phyloP scores from a whole-genome alignment of 208 protist species.

The Trypanosoma rangeli region DNA sequence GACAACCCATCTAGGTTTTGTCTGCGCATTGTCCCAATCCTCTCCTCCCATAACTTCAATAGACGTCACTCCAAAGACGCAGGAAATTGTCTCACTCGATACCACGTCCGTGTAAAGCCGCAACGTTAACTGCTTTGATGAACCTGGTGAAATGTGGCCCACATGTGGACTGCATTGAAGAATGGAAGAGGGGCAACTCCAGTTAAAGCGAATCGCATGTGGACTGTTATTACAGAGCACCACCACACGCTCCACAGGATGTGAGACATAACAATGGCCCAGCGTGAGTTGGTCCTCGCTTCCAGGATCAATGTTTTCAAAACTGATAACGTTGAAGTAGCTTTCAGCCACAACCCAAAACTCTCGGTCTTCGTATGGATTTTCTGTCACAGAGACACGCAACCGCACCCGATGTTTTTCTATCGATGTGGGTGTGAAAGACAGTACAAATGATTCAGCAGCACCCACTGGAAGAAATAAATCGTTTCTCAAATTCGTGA shows the following conservation, averaged over 20 bases:
- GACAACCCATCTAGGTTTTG: constrained; percentile 64
- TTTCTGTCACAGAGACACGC: constrained; percentile 81
- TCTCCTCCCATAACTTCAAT: constrained; percentile 30
- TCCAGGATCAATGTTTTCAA: constrained; percentile 88
- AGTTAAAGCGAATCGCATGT: constrained; percentile 79
- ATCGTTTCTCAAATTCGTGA: constrained; percentile 50
- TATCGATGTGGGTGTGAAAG: constrained; percentile 57
- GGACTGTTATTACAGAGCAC: constrained; percentile 82
- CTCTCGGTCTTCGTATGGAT: constrained; percentile 93
- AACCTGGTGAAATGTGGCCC: constrained; percentile 63
- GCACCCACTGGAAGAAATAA: constrained; percentile 57
- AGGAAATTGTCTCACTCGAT: constrained; percentile 27
- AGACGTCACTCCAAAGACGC: constrained; percentile 29
- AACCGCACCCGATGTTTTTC: constrained; percentile 55
- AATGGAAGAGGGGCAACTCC: constrained; percentile 32
- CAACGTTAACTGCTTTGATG: constrained; percentile 46
- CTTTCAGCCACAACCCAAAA: constrained; percentile 80
- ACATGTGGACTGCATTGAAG: constrained; percentile 34
- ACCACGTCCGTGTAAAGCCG: constrained; percentile 34
- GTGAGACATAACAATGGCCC: constrained; percentile 83
- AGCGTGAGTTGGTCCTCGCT: constrained; percentile 76
- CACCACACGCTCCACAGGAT: constrained; percentile 68
- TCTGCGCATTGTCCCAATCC: constrained; percentile 73
- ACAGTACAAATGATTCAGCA: constrained; percentile 57
- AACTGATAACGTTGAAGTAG: constrained; percentile 84